Base-by-base conservation (phyloP, 176 grass and related monocot species). In the Dactylis glomerata region DNA sequence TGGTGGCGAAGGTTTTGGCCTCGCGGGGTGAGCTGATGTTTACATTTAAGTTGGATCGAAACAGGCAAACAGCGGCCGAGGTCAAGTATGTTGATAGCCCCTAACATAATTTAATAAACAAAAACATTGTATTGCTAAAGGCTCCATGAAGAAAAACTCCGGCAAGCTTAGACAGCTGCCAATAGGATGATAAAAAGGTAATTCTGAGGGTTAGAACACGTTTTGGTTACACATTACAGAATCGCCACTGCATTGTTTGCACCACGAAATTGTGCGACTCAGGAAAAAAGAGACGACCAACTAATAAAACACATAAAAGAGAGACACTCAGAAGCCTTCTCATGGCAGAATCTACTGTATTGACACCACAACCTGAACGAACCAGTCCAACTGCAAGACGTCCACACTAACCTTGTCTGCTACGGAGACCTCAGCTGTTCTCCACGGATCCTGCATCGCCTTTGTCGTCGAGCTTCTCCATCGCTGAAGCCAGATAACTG, bases 401-500 rank as follows among this genome's bases (percentile, higher is more conserved):
- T 62, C 22, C 42, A 28, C 82, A 51, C 41, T 66, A 75, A 75
- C 31, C 81, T 17, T 37, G 32, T 40, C 13, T 67, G 27, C 55
- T 38, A 82, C 14, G 9, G 22, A 65, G 62, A 56, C 41, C 73
- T 90, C 47, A 87, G 45, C 19, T 51, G 66, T 59, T 57, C 37
- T 75, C 75, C 38, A 52, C 63, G 12, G 79, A 71, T 30, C 12
- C 34, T 14, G 63, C 56, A 33, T 28, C 23, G 7, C 31, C 52
- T 62, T 72, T 79, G 9, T 12, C 79, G 6, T 83, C 40, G 37
- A 83, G 57, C 67, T 86, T 83, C 66, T 89, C 86, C 79, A 79
- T 61, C 41, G 75, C 74, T 20, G 80, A 62, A 10, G 38, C 79
- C 47, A 92, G 52, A 71, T 86, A 89, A 56, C 50, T 88, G 68